Evolutionary conservation across 345 rosid genomes (phyloP).

Genomic region (Atalantia buxifolia): DNA sequence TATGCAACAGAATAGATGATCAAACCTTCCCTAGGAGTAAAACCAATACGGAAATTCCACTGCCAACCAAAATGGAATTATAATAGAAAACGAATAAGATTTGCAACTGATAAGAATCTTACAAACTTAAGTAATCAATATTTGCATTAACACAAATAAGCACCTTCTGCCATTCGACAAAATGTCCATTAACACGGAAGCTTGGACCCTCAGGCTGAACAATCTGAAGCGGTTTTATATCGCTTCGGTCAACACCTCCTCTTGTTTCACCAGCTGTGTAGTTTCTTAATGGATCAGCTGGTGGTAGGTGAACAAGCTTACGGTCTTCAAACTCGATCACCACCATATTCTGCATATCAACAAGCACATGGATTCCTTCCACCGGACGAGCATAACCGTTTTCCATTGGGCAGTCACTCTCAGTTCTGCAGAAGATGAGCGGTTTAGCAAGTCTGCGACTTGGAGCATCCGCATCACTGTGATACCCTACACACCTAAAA

Average conservation of each 20-base stretch:
- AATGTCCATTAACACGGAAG: slow-evolving; percentile 60
- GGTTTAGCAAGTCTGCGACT: slow-evolving; percentile 65
- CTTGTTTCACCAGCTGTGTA: slow-evolving; percentile 66
- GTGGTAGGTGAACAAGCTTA: slow-evolving; percentile 65
- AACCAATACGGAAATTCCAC: slow-evolving; percentile 84
- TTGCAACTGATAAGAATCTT: neutral
- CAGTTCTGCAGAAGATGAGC: slow-evolving; percentile 64
- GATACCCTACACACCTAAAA: slow-evolving; percentile 65
- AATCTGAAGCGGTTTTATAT: slow-evolving; percentile 66
- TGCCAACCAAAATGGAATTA: slow-evolving; percentile 26
- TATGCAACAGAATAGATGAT: slow-evolving; percentile 70
- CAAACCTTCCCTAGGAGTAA: slow-evolving; percentile 75
- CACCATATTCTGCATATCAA: slow-evolving; percentile 76
- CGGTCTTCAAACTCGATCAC: slow-evolving; percentile 74
- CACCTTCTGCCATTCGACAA: slow-evolving; percentile 76
- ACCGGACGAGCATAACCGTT: slow-evolving; percentile 81
- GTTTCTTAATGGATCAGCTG: slow-evolving; percentile 73
- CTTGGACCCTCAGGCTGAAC: slow-evolving; percentile 78
- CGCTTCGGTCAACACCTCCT: slow-evolving; percentile 78
- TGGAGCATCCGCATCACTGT: slow-evolving; percentile 76
- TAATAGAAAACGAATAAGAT: neutral
- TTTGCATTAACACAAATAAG: neutral
- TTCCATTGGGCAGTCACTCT: slow-evolving; percentile 73
- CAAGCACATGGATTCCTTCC: slow-evolving; percentile 68
- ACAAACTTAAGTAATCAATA: neutral